Evolutionary conservation across 768 basidiomycete genomes (phyloP), one percentile per base, ranked within the genome.

Genomic region (Crassisporium funariophilum): DNA sequence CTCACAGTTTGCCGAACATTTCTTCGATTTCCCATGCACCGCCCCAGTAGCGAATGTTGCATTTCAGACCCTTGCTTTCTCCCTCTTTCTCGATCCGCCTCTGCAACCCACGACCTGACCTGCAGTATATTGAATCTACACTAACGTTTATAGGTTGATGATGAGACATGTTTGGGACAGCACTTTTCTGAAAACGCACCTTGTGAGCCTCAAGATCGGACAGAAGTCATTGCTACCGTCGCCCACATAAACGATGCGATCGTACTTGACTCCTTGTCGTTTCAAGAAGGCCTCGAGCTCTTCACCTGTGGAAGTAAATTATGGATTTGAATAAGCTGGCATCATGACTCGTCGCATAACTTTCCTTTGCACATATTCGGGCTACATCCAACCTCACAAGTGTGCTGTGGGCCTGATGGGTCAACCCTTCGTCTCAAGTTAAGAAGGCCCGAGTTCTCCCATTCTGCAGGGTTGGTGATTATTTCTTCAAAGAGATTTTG

Each of bases 21-120:
- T 95, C 91, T 65, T 98, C 95, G 36, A 94, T 84, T 64, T 98
- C 92, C 95, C 95, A 98, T 35, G 94, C 95, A 27, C 91, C 93
- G 5, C 81, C 81, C 95, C 95, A 98, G 62, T 90, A 87, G 55
- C 81, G 74, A 48, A 94, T 79, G 44, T 83, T 64, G 56, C 86
- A 86, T 47, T 81, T 78, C 49, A 97, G 76, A 9, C 89, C 89
- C 9, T 68, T 67, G 27, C 64, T 65, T 34, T 74, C 58, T 2
- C 88, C 89, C 49, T 97, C 90, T 39, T 76, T 75, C 29, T 74
- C 72, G 55, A 98, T 92, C 23, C 91, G 81, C 56, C 74, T 81
- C 54, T 91, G 82, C 35, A 99, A 72, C 34, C 88, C 92, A 45
- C 88, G 83, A 65, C 78, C 77, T 37, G 74, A 81, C 50, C 97